Conservation (phyloP, 2,329 filamentous ascomycete species). For the Stemphylium lycopersici region DNA sequence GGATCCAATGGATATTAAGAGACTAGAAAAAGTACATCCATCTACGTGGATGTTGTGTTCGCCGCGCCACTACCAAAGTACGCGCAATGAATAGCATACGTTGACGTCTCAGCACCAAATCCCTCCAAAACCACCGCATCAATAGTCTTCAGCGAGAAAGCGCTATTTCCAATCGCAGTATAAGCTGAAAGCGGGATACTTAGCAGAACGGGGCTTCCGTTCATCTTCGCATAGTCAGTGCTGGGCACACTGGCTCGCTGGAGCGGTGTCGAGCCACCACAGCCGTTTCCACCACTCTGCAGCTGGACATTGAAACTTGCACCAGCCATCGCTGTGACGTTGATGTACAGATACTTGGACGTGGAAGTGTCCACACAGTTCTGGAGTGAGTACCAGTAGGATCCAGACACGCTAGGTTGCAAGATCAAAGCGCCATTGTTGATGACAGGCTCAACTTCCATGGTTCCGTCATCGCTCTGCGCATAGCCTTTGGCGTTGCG, state of each 20-base stretch:
- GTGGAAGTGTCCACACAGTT: constrained; percentile 6
- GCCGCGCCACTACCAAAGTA: constrained; percentile 3
- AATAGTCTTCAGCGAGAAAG: constrained; percentile 5
- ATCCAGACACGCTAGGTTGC: constrained; percentile 7
- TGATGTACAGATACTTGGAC: not conserved
- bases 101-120: constrained; percentile 1
- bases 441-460: constrained; percentile 3
- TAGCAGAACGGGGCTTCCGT: constrained; percentile 4
- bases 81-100: constrained; percentile 9
- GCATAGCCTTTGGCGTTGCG: constrained; percentile 6
- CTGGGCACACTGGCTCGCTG: constrained; percentile 7
- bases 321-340: constrained; percentile 7
- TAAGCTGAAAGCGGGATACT: constrained; percentile 8
- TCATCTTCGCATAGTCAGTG: constrained; percentile 4
- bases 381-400: constrained; percentile 15
- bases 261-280: not conserved
- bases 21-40: not conserved
- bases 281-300: constrained; percentile 7
- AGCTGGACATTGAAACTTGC: constrained; percentile 12
- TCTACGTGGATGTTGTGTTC: not conserved
- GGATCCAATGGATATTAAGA: no score
- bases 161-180: not conserved
- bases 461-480: constrained; percentile 14
- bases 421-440: constrained; percentile 4
- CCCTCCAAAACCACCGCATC: constrained; percentile 11